Base-by-base conservation (phyloP, 768 basidiomycete species). In the Amanita inopinata region DNA sequence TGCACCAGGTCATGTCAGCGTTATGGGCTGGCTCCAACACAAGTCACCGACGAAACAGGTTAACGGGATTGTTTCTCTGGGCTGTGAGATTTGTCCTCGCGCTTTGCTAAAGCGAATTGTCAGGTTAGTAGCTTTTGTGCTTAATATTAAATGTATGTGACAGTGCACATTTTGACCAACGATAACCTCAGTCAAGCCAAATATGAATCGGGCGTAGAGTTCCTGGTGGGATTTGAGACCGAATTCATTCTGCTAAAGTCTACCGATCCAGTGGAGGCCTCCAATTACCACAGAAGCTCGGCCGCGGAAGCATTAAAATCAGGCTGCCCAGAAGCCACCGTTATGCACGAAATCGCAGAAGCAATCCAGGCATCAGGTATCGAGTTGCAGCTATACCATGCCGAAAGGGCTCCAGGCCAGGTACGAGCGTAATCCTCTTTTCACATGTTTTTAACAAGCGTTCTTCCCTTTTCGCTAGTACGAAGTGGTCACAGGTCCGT, bases 391-490 rank as follows among this genome's bases (percentile, higher is more conserved):
- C 74, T 80, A 73, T 77, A 76, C 48, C 84, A 84, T 46, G 56
- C 75, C 0, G 83, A 86, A 57, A 76, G 69, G 5, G 83, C 80
- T 1, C 78, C 80, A 2, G 82, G 83, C 9, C 81, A 82, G 67
- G 75, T 76, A 55, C 18, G 12, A 20, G 40, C 10, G n/a, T n/a
- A n/a, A 27, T 23, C 23, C 20, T 30, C 30, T 24, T 22, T 14
- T 3, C 31, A 20, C 17, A 33, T 25, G 8, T 17, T 32, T n/a
- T 23, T 25, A 15, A 20, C 18, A 12, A 33, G 9, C 23, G 7
- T 8, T 27, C 15, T 18, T 14, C 5, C 28, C 22, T 42, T 2
- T 33, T 23, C 10, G 48, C 6, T 24, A 79, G 65, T 86, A 78
- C 43, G 83, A 86, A 58, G 55, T 86, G 12, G 67, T 81, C 20